Conservation (phyloP, 208 protist species). For the Eutreptiella sp. region DNA sequence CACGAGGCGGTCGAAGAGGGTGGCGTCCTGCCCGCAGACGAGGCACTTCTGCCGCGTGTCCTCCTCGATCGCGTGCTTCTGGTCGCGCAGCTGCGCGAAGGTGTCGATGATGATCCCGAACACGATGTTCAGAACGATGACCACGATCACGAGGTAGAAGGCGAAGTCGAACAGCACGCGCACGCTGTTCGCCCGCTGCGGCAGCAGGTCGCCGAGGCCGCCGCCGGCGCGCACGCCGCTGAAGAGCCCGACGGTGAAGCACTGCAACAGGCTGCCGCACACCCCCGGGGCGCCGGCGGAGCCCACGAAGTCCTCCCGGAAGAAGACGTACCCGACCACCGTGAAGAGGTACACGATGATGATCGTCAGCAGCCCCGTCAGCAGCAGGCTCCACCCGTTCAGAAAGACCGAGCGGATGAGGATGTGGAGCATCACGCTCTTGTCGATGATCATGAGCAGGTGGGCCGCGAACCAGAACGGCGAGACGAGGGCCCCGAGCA, state of each 20-base stretch:
- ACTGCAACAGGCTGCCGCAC: slow-evolving; percentile 21
- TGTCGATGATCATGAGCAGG: slow-evolving; percentile 26
- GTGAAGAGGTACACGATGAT: slow-evolving; percentile 32
- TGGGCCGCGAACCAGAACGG: slow-evolving; percentile 29
- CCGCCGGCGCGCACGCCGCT: slow-evolving; percentile 17
- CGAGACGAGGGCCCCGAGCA: slow-evolving; percentile 21
- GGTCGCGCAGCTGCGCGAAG: slow-evolving; percentile 40
- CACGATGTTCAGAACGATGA: slow-evolving; percentile 59
- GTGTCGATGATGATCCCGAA: slow-evolving; percentile 64
- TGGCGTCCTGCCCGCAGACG: no score
- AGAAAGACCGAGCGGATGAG: slow-evolving; percentile 12
- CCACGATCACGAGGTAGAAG: slow-evolving; percentile 56
- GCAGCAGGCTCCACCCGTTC: slow-evolving; percentile 27
- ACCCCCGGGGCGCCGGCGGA: no score
- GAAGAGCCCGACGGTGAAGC: slow-evolving; percentile 25
- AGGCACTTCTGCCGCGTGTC: slow-evolving; percentile 51
- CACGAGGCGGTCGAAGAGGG: no score
- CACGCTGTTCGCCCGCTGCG: background rate
- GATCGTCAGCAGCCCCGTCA: slow-evolving; percentile 29
- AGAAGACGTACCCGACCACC: slow-evolving; percentile 31
- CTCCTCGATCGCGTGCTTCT: slow-evolving; percentile 31
- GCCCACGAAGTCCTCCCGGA: slow-evolving; percentile 34
- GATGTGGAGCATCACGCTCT: slow-evolving; percentile 23
- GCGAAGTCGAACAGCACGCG: slow-evolving; percentile 38
- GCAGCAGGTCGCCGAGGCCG: slow-evolving; percentile 27